Evolutionary conservation across 495 filamentous ascomycete genomes (phyloP).

Genomic region (Lentithecium fluviatile): DNA sequence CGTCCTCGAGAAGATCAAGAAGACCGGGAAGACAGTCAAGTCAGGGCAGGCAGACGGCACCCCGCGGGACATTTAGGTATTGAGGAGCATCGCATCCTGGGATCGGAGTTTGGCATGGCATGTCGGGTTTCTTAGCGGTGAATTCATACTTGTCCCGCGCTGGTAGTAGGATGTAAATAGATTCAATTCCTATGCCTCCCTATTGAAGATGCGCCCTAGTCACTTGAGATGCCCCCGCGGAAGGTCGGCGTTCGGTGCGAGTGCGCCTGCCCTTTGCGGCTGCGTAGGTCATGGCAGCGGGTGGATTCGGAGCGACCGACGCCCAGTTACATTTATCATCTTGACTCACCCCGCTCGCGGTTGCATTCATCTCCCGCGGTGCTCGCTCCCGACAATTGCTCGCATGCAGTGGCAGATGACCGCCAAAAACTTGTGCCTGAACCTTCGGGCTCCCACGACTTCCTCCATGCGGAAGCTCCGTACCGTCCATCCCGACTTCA

Average conservation of each 20-base stretch:
- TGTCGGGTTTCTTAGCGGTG: neutral
- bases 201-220: too few relatives aligned
- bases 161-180: too few relatives aligned
- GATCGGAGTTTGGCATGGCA: too few relatives aligned
- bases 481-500: constrained; percentile 11
- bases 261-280: neutral
- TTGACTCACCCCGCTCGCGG: constrained; percentile 22
- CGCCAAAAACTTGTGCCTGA: constrained; percentile 13
- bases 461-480: constrained; percentile 16
- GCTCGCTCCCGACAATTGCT: constrained; percentile 1
- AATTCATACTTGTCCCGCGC: too few relatives aligned
- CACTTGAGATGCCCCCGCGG: neutral
- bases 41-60: constrained; percentile 60
- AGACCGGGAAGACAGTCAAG: constrained; percentile 91
- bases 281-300: constrained; percentile 3
- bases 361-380: constrained; percentile 12
- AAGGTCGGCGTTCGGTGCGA: neutral
- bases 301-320: constrained; percentile 3
- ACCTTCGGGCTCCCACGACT: neutral
- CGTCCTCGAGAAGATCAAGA: constrained; percentile 84
- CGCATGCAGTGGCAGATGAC: constrained; percentile 21
- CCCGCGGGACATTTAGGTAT: constrained; percentile 16
- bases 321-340: constrained; percentile 14
- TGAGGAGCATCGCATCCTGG: neutral
- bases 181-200: too few relatives aligned